Evolutionary conservation across 2,329 filamentous ascomycete genomes (phyloP).

Genomic region (Aspergillus chevalieri): DNA sequence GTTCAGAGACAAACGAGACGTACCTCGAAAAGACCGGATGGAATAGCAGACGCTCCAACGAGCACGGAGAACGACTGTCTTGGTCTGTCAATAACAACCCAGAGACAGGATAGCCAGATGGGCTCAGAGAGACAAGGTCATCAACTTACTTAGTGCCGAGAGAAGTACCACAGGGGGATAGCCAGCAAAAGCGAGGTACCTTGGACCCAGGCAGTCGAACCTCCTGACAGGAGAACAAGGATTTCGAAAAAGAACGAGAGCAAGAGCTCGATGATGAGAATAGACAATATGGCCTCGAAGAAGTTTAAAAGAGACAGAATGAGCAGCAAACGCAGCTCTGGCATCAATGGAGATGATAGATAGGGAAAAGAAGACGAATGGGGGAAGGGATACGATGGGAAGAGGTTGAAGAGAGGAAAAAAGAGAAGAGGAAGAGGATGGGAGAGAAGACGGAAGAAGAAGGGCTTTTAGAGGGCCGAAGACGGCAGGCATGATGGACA

Average conservation of each 20-base stretch:
- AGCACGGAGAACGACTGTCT: background rate
- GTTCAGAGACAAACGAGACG: background rate
- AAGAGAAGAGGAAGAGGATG: slow-evolving; percentile 1
- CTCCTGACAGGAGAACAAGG: background rate
- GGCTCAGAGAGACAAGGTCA: background rate
- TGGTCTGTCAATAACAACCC: background rate
- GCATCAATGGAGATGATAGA: background rate
- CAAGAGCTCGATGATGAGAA: background rate
- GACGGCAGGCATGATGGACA: background rate
- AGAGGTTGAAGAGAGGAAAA: slow-evolving; percentile 1
- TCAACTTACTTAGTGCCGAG: background rate
- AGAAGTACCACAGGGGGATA: background rate
- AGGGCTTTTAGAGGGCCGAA: background rate
- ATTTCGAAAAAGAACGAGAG: background rate
- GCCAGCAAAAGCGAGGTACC: background rate
- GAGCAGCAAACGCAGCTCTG: background rate
- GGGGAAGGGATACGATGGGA: slow-evolving; percentile 1
- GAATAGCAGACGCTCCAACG: background rate
- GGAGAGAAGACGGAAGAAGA: background rate
- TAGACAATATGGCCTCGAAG: background rate
- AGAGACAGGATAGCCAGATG: background rate
- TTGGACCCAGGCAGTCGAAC: background rate
- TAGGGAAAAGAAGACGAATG: background rate
- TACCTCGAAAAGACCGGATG: slow-evolving; percentile 6
- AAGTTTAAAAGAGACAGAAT: background rate